Conservation (phyloP, 768 basidiomycete species). For the Boletus reticuloceps region DNA sequence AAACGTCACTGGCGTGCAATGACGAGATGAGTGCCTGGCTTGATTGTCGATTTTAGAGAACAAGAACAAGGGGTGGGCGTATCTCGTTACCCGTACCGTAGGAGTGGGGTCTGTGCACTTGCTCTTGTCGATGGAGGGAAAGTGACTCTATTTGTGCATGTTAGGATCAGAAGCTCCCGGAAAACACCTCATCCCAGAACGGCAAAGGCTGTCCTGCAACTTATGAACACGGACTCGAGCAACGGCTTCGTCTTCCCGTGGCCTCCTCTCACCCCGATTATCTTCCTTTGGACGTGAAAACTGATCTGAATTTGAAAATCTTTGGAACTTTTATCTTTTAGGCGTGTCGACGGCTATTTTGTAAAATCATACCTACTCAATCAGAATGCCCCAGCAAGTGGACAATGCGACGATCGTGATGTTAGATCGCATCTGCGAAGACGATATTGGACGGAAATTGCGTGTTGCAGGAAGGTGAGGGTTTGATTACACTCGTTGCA, state of each 20-base stretch:
- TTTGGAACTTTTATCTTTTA: neutral
- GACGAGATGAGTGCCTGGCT: slow-evolving; percentile 20
- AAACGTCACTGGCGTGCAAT: slow-evolving; percentile 7
- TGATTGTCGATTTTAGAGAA: neutral
- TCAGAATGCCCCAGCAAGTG: slow-evolving; percentile 47
- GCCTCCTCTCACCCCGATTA: neutral
- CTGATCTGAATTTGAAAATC: neutral
- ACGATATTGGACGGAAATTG: slow-evolving; percentile 49
- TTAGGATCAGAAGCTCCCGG: slow-evolving; percentile 28
- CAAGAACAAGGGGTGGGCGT: neutral
- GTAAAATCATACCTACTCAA: neutral
- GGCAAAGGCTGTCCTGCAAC: slow-evolving; percentile 3
- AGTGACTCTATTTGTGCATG: slow-evolving; percentile 19
- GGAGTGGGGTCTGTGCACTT: neutral
- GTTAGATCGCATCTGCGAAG: slow-evolving; percentile 39
- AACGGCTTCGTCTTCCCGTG: neutral
- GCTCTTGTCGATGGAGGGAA: neutral
- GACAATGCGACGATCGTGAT: slow-evolving; percentile 45
- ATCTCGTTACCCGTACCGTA: neutral
- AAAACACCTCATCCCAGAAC: slow-evolving; percentile 22
- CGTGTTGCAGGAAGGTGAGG: slow-evolving; percentile 59
- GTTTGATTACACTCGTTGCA: slow-evolving; percentile 11
- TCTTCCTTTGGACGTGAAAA: neutral
- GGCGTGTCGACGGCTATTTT: neutral
- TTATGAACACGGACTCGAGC: neutral